These are phyloP conservation scores for Zymoseptoria ardabiliae DNA, from an alignment of 2,329 filamentous ascomycete species.

Conservation along the genomic window DNA sequence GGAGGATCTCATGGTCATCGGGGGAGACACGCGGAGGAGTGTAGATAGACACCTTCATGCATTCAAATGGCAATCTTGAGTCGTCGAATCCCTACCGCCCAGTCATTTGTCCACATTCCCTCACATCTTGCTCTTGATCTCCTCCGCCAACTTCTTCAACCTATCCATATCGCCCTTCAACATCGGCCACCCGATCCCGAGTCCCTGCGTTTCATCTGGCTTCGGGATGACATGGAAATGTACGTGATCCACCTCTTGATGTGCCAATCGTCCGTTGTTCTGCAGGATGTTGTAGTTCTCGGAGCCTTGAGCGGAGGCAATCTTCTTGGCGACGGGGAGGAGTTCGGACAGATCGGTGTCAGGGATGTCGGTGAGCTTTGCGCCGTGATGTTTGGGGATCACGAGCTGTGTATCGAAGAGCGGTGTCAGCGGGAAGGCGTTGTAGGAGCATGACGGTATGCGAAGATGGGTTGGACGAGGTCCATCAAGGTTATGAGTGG, in stretches of 20 bases:
- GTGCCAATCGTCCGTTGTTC: constrained; percentile 87
- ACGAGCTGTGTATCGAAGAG: constrained; percentile 59
- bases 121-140: constrained; percentile 84
- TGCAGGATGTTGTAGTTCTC: constrained; percentile 88
- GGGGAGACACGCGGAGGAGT: too few relatives aligned
- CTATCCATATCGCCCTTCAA: constrained; percentile 71
- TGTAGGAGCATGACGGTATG: too few relatives aligned
- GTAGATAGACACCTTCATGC: too few relatives aligned
- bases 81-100: too few relatives aligned
- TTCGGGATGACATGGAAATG: constrained; percentile 94
- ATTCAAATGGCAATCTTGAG: too few relatives aligned
- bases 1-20: too few relatives aligned
- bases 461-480: background rate
- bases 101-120: background rate
- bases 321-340: constrained; percentile 79
- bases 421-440: background rate
- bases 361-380: constrained; percentile 84
- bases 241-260: constrained; percentile 91
- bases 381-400: constrained; percentile 91
- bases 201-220: constrained; percentile 72
- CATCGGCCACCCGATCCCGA: constrained; percentile 73
- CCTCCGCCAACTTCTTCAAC: constrained; percentile 70
- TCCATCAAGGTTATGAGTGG: constrained; percentile 7
- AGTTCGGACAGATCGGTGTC: constrained; percentile 80
- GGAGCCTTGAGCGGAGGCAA: constrained; percentile 68